These are phyloP conservation scores for Magnolia sinica DNA, from an alignment of 164 flowering plant genomes.

Conservation along the genomic window DNA sequence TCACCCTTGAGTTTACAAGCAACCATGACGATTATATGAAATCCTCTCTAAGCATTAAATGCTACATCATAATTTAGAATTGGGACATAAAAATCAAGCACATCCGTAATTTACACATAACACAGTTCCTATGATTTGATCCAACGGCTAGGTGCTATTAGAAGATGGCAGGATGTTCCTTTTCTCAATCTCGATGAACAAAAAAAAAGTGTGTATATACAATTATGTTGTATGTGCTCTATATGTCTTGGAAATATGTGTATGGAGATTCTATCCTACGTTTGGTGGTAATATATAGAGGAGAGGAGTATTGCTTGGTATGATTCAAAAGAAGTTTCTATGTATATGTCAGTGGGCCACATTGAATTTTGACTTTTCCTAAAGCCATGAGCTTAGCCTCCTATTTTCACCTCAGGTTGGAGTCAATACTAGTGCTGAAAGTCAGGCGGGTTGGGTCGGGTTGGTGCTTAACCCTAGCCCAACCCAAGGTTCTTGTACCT, in stretches of 20 bases:
- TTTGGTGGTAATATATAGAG: neutral
- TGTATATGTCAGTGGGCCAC: slow-evolving; percentile 10
- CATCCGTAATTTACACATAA: neutral
- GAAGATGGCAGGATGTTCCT: neutral
- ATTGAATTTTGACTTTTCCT: neutral
- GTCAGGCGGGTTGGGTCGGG: too few relatives aligned
- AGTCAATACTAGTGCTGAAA: too few relatives aligned
- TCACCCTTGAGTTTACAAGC: too few relatives aligned
- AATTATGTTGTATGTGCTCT: too few relatives aligned
- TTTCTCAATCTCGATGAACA: neutral
- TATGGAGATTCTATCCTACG: neutral
- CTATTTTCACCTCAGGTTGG: neutral
- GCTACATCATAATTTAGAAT: too few relatives aligned
- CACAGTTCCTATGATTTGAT: slow-evolving; percentile 53
- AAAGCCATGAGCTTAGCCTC: slow-evolving; percentile 7
- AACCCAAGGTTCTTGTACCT: too few relatives aligned
- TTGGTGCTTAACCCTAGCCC: too few relatives aligned
- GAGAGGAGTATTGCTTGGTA: neutral
- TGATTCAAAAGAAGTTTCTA: neutral
- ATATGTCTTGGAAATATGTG: neutral
- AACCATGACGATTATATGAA: too few relatives aligned
- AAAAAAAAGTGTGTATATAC: neutral
- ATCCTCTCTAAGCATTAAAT: too few relatives aligned
- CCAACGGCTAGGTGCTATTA: slow-evolving; percentile 41
- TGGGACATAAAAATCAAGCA: too few relatives aligned